Evolutionary conservation across 2,329 filamentous ascomycete species (phyloP), one percentile per base, ranked within the genome.

Genomic region (Phaeosphaeriaceae sp.): DNA sequence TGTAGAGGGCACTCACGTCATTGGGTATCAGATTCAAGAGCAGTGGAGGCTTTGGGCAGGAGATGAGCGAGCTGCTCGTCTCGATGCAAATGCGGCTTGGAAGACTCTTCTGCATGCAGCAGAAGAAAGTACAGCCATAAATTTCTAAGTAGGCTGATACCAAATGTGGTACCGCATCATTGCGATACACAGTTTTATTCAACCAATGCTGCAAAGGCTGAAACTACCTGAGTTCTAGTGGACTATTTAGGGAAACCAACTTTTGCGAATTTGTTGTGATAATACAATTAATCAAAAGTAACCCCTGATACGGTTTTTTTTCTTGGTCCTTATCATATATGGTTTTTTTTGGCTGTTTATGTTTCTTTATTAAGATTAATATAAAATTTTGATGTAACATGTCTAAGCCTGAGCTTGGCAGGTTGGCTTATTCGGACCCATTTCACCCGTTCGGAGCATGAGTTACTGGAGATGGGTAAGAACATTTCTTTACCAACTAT

Each of bases 21-120:
- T 49, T 23, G 46, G 40, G 6, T 49, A 49, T 33, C 46, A 49
- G n/a, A 49, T 49, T 16, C 33, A 49, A 16, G 40, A 43, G 16
- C 46, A 44, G 32, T 49, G 42, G 12, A 43, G 35, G 26, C 34
- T 49, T 13, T 49, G 46, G 46, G 41, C 46, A 13, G 40, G 46
- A 13, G 18, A 44, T 6, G 41, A 49, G 46, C 46, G 20, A 44
- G 28, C 4, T 16, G 21, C 18, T 33, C 23, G 37, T 11, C 37
- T 49, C 18, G 46, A 49, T 28, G 30, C 40, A 18, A 30, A 12
- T 3, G 26, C 16, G 8, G 46, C 46, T 16, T 38, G 46, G 26
- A 37, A 49, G 13, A 41, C 37, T 17, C 37, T 49, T 21, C n/a
- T 42, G 7, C 18, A 26, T 12, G 40, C 34, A 34, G 46, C 46